phyloP scores from a whole-genome alignment of 1,284 basidiomycete genomes.

The Malassezia globosa region DNA sequence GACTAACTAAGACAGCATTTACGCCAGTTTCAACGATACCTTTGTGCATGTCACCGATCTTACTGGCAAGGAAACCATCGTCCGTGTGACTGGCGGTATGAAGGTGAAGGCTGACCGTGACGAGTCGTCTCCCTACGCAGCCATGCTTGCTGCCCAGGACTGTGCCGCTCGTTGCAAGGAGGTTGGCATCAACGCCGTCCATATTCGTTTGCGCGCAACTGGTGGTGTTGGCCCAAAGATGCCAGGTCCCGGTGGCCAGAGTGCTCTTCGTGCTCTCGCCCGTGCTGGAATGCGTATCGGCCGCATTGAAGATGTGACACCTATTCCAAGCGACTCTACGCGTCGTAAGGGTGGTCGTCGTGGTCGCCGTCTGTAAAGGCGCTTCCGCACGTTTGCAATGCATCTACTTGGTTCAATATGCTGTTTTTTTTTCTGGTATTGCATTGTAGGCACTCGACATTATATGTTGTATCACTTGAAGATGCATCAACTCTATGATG shows the following conservation, averaged over 20 bases:
- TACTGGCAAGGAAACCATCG: conserved; percentile 96
- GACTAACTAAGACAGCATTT: conserved; percentile 29
- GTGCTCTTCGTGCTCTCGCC: conserved; percentile 91
- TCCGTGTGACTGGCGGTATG: conserved; percentile 97
- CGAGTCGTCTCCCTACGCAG: conserved; percentile 97
- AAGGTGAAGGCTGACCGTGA: conserved; percentile 99
- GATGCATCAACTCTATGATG: background rate
- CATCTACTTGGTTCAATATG: background rate
- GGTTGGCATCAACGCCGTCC: conserved; percentile 93
- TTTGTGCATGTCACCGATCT: conserved; percentile 99
- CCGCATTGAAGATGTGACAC: conserved; percentile 83
- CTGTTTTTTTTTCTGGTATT: background rate
- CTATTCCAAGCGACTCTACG: conserved; percentile 91
- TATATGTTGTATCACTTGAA: background rate
- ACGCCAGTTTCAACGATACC: conserved; percentile 80
- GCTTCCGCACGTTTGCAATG: background rate
- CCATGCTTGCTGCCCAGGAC: conserved; percentile 98
- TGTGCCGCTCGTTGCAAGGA: conserved; percentile 92
- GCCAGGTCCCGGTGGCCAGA: conserved; percentile 94
- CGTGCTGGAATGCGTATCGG: conserved; percentile 98
- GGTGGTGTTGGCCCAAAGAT: conserved; percentile 98
- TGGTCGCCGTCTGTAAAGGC: conserved; percentile 76
- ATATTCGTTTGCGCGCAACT: conserved; percentile 94
- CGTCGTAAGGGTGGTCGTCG: conserved; percentile 99
- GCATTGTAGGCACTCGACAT: background rate